Conservation (phyloP, 129 eudicot genomes). For the Artemisia argyi region DNA sequence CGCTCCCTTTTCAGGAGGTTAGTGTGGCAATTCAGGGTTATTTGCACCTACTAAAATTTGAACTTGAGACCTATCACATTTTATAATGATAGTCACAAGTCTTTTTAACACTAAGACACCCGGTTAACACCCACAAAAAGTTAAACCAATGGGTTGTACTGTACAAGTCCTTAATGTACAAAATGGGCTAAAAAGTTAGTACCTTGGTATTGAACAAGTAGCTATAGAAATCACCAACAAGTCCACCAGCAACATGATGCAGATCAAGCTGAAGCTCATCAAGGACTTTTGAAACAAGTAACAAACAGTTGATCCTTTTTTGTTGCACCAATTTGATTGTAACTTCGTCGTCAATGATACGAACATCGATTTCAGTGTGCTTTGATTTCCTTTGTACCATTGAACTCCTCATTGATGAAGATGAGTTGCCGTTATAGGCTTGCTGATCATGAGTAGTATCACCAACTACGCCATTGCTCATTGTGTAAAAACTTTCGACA, state of each 20-base stretch:
- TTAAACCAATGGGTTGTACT: constrained; percentile 5
- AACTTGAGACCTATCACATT: too few species aligned
- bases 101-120: too few species aligned
- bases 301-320: constrained; percentile 70
- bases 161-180: constrained; percentile 21
- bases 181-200: constrained; percentile 10
- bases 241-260: constrained; percentile 97
- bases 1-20: too few species aligned
- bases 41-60: too few species aligned
- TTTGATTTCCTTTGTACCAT: constrained; percentile 92
- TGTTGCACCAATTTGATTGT: constrained; percentile 90
- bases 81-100: too few species aligned
- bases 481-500: constrained; percentile 36
- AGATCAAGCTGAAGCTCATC: constrained; percentile 93
- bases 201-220: constrained; percentile 89
- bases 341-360: constrained; percentile 86
- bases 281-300: constrained; percentile 74
- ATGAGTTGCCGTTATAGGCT: constrained; percentile 41
- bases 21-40: too few species aligned
- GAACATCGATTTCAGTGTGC: constrained; percentile 89
- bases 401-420: constrained; percentile 72
- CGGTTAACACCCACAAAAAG: background rate
- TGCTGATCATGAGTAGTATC: constrained; percentile 37
- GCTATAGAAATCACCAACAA: constrained; percentile 90
- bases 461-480: constrained; percentile 28